Percentiles rank a stretch among this genome's conserved stretches.
Conservation (phyloP, 2,329 filamentous ascomycete species). For the Fusarium chlamydosporum region DNA sequence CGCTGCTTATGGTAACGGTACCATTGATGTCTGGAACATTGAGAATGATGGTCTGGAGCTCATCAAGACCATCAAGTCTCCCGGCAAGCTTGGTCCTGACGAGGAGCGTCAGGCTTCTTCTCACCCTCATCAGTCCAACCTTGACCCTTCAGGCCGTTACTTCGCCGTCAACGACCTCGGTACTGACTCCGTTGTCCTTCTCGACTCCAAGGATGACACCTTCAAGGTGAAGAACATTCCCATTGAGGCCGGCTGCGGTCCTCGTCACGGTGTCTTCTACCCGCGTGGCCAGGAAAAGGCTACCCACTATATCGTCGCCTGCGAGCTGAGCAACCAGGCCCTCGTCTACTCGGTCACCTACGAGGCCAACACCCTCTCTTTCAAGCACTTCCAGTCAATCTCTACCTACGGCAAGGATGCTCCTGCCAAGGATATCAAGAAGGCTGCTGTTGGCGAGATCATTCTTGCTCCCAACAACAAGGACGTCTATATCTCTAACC, state of each 20-base stretch:
- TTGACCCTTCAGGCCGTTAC: conserved; percentile 65
- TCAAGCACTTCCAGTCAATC: conserved; percentile 57
- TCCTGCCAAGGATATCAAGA: conserved; percentile 55
- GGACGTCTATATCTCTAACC: conserved; percentile 67
- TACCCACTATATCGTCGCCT: conserved; percentile 63
- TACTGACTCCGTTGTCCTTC: conserved; percentile 62
- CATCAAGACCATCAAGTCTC: conserved; percentile 57
- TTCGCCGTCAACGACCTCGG: conserved; percentile 66
- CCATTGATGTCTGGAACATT: conserved; percentile 63
- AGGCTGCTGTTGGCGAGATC: conserved; percentile 63
- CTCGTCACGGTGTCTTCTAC: conserved; percentile 66
- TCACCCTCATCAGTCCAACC: conserved; percentile 64
- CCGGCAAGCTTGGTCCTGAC: conserved; percentile 54
- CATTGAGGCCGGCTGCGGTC: conserved; percentile 59
- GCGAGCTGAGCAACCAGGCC: conserved; percentile 63
- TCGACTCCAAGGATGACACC: conserved; percentile 60
- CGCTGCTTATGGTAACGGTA: conserved; percentile 59
- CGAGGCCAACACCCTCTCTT: conserved; percentile 53
- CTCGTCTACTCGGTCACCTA: conserved; percentile 61
- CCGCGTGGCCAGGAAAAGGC: conserved; percentile 52
- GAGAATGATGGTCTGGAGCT: conserved; percentile 55
- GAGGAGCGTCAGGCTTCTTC: conserved; percentile 53
- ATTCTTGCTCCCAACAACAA: conserved; percentile 58
- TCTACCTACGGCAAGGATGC: conserved; percentile 58
- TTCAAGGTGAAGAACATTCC: conserved; percentile 55